Percentiles rank a stretch among this genome's conserved stretches.
Conservation (phyloP, 2,329 filamentous ascomycete species). For the Fusarium chlamydosporum region DNA sequence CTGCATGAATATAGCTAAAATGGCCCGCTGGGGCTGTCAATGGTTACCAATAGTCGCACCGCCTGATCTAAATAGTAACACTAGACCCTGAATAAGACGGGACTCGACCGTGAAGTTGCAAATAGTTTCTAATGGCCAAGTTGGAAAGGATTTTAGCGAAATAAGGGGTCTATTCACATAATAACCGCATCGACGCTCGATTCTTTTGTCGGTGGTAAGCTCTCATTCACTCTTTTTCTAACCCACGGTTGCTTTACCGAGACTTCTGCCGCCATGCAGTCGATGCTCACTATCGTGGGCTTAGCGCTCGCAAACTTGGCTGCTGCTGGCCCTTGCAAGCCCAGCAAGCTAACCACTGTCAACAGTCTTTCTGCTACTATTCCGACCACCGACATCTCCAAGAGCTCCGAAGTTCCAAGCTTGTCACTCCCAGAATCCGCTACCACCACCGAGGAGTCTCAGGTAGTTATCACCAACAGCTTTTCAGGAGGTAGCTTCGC, state of each 20-base stretch:
- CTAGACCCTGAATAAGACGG: not conserved
- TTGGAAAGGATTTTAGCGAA: not conserved
- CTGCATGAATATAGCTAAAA: not conserved
- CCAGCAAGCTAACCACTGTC: not conserved
- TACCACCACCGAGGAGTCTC: not conserved
- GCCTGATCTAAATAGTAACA: too few species aligned
- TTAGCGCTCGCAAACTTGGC: conserved; percentile 7
- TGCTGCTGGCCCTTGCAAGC: conserved; percentile 8
- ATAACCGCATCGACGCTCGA: not conserved
- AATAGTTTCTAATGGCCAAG: too few species aligned
- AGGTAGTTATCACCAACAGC: not conserved
- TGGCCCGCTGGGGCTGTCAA: not conserved
- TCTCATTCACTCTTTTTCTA: not conserved
- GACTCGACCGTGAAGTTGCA: not conserved
- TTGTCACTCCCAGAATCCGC: not conserved
- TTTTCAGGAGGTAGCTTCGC: not conserved
- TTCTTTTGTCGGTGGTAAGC: not conserved
- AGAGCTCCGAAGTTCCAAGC: too few species aligned
- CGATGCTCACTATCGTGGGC: conserved; percentile 10
- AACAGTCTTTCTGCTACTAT: not conserved
- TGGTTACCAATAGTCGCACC: not conserved
- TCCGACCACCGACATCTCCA: too few species aligned
- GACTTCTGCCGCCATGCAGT: conserved; percentile 2
- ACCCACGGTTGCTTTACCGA: not conserved
- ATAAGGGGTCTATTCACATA: conserved; percentile 1